Percentiles rank a stretch among this genome's conserved stretches.
Conservation (phyloP, 2,329 filamentous ascomycete genomes). For the Ampelomyces quisqualis region DNA sequence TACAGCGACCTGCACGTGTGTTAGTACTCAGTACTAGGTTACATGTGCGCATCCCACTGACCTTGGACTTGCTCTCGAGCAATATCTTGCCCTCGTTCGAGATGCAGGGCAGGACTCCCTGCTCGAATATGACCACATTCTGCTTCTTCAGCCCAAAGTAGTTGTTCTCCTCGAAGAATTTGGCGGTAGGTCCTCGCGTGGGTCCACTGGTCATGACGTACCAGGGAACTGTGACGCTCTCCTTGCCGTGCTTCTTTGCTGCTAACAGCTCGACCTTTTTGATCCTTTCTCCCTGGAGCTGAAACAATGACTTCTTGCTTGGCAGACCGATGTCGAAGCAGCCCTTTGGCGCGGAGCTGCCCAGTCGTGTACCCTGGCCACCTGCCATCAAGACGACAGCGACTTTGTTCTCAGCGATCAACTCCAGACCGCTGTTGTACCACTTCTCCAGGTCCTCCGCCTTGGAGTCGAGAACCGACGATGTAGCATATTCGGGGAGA, state of each 20-base stretch:
- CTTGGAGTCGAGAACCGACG: conserved; percentile 88
- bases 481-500: conserved; percentile 80
- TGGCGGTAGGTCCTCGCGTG: conserved; percentile 85
- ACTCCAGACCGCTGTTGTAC: conserved; percentile 70
- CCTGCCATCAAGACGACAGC: conserved; percentile 95
- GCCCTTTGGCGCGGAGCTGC: conserved; percentile 93
- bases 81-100: conserved; percentile 97
- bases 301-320: conserved; percentile 91
- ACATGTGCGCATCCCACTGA: conserved; percentile 29
- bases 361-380: conserved; percentile 90
- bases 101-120: conserved; percentile 94
- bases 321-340: conserved; percentile 96
- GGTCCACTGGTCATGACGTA: conserved; percentile 99
- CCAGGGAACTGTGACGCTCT: conserved; percentile 74
- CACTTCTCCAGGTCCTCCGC: conserved; percentile 75
- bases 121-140: conserved; percentile 92
- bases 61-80: conserved; percentile 83
- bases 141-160: conserved; percentile 87
- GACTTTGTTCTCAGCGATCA: conserved; percentile 68
- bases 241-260: conserved; percentile 63
- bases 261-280: conserved; percentile 81
- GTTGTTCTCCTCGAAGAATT: conserved; percentile 84
- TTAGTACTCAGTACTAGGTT: conserved; percentile 10
- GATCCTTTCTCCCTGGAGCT: conserved; percentile 95
- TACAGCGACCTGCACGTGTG: conserved; percentile 67